A percentile compares a stretch with the other conserved stretches of the same genome.
Conservation (phyloP, 2,329 filamentous ascomycete species). For the Fusarium oligoseptatum region DNA sequence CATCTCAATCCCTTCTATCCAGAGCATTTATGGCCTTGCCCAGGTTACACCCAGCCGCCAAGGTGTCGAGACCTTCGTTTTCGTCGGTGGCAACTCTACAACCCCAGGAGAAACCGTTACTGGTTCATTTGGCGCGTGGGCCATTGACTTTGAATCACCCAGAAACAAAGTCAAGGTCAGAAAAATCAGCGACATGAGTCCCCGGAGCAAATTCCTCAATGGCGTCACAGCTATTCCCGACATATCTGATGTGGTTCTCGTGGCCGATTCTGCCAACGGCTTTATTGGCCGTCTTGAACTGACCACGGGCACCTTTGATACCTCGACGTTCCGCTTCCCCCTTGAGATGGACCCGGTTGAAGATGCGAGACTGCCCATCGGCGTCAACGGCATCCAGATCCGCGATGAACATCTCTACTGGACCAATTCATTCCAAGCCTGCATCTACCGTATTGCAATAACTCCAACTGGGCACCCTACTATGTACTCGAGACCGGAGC, state of each 20-base stretch:
- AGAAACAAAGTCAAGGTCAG: background rate
- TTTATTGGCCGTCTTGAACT: conserved; percentile 16
- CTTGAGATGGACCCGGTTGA: conserved; percentile 14
- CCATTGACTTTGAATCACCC: conserved; percentile 12
- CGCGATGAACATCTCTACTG: conserved; percentile 28
- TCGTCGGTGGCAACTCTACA: conserved; percentile 35
- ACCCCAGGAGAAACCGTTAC: background rate
- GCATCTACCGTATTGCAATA: conserved; percentile 32
- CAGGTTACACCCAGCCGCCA: background rate
- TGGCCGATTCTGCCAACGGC: conserved; percentile 19
- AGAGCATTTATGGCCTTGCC: conserved; percentile 30
- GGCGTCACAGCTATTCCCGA: conserved; percentile 18
- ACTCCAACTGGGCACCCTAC: conserved; percentile 15
- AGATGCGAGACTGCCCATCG: conserved; percentile 11
- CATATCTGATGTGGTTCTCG: conserved; percentile 8
- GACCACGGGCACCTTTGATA: conserved; percentile 11
- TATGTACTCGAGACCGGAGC: conserved; percentile 26
- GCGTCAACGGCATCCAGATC: conserved; percentile 37
- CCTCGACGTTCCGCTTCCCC: conserved; percentile 21
- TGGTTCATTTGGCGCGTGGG: conserved; percentile 29
- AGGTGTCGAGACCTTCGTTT: conserved; percentile 21
- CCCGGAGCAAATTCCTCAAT: conserved; percentile 22
- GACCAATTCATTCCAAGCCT: conserved; percentile 23
- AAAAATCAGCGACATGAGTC: conserved; percentile 29
- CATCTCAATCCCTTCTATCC: conserved; percentile 29